Evolutionary conservation across 2,329 filamentous ascomycete genomes (phyloP).

Genomic region (Capronia coronata): DNA sequence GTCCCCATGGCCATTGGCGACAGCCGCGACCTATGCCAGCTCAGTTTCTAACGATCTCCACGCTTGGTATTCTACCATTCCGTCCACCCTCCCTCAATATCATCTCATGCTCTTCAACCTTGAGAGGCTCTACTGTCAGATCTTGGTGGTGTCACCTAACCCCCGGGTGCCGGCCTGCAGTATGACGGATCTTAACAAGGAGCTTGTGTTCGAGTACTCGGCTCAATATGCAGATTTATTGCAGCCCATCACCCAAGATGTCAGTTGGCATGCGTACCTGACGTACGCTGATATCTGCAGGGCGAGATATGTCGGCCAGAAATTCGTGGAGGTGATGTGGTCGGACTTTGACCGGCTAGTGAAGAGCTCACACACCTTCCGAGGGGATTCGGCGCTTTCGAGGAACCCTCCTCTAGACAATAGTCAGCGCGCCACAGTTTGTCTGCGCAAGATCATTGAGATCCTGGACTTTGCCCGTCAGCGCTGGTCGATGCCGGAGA

Average conservation of each 20-base stretch:
- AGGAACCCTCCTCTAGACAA: slow-evolving; percentile 21
- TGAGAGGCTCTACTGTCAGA: slow-evolving; percentile 83
- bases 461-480: slow-evolving; percentile 25
- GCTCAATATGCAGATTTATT: slow-evolving; percentile 75
- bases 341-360: slow-evolving; percentile 46
- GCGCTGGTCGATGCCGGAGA: slow-evolving; percentile 25
- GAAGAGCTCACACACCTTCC: slow-evolving; percentile 17
- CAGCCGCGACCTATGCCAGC: slow-evolving; percentile 50
- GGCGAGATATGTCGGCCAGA: slow-evolving; percentile 62
- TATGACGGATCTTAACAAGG: slow-evolving; percentile 68
- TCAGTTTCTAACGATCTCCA: slow-evolving; percentile 53
- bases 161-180: slow-evolving; percentile 56
- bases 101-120: slow-evolving; percentile 76
- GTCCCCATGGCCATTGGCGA: slow-evolving; percentile 66
- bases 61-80: slow-evolving; percentile 72
- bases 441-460: slow-evolving; percentile 24
- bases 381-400: slow-evolving; percentile 8
- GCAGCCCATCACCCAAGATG: slow-evolving; percentile 57
- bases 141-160: slow-evolving; percentile 80
- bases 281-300: slow-evolving; percentile 84
- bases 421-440: slow-evolving; percentile 21
- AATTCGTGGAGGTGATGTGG: slow-evolving; percentile 52
- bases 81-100: slow-evolving; percentile 55
- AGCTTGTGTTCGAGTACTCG: slow-evolving; percentile 78
- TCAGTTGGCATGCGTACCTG: slow-evolving; percentile 59